Conservation (phyloP, 176 grass and related monocot genomes). For the Musa beccarii region DNA sequence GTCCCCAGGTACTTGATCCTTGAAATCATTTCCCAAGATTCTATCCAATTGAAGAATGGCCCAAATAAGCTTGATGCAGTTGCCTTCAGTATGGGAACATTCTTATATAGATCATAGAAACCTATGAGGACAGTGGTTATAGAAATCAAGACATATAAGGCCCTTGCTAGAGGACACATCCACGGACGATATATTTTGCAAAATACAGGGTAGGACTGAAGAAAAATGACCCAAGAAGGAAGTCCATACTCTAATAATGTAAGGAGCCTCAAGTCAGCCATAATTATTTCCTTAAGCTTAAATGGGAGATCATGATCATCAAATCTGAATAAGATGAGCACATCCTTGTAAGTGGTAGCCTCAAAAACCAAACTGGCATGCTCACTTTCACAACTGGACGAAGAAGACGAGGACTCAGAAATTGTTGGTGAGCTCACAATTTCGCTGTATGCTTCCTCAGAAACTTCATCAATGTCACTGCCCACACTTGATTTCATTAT, state of each 20-base stretch:
- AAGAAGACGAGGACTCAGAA: slow-evolving; percentile 39
- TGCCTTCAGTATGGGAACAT: slow-evolving; percentile 89
- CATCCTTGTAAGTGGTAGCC: slow-evolving; percentile 62
- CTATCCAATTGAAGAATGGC: slow-evolving; percentile 96
- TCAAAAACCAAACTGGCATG: slow-evolving; percentile 23
- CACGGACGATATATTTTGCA: slow-evolving; percentile 94
- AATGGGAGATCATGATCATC: slow-evolving; percentile 74
- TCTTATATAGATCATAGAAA: slow-evolving; percentile 98
- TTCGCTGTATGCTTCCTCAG: slow-evolving; percentile 53
- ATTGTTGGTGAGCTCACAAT: slow-evolving; percentile 55
- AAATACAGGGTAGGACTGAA: slow-evolving; percentile 94
- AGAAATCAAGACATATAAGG: slow-evolving; percentile 82
- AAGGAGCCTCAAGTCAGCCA: slow-evolving; percentile 76
- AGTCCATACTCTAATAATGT: slow-evolving; percentile 87
- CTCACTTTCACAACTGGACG: slow-evolving; percentile 40
- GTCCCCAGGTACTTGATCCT: slow-evolving; percentile 89
- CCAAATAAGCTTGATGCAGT: slow-evolving; percentile 91
- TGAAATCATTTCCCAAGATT: slow-evolving; percentile 98
- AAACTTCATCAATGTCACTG: slow-evolving; percentile 31
- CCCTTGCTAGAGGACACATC: slow-evolving; percentile 93
- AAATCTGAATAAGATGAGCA: slow-evolving; percentile 84
- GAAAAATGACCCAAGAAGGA: slow-evolving; percentile 94
- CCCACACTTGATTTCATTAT: slow-evolving; percentile 37
- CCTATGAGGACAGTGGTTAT: slow-evolving; percentile 86
- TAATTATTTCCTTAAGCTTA: slow-evolving; percentile 69